phyloP scores from a whole-genome alignment of 768 basidiomycete genomes.

The Leucosporidium scottii region DNA sequence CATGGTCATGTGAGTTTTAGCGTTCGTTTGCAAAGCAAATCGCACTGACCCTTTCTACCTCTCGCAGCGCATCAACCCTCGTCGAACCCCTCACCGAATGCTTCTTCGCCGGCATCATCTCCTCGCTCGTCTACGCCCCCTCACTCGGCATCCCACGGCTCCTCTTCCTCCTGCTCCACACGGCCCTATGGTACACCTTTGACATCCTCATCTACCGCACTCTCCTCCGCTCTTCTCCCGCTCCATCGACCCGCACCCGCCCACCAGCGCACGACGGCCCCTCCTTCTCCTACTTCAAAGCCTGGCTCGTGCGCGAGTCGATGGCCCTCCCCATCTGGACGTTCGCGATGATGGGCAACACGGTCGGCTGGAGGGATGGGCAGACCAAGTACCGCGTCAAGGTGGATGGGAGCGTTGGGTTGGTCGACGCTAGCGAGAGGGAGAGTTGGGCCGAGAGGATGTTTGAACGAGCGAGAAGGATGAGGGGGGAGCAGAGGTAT shows the following conservation, averaged over 20 bases:
- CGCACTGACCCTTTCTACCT: too few species aligned
- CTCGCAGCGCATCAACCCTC: constrained; percentile 66
- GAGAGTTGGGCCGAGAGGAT: constrained; percentile 18
- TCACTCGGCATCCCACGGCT: constrained; percentile 47
- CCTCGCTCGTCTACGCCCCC: constrained; percentile 52
- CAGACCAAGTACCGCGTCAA: constrained; percentile 50
- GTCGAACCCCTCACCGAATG: constrained; percentile 90
- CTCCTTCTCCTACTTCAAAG: constrained; percentile 53
- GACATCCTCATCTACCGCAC: constrained; percentile 78
- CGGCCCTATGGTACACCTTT: constrained; percentile 59
- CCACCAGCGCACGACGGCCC: constrained; percentile 32
- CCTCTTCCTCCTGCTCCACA: constrained; percentile 51
- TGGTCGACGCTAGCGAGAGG: constrained; percentile 4
- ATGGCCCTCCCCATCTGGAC: constrained; percentile 83
- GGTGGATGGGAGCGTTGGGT: constrained; percentile 23
- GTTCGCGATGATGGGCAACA: constrained; percentile 69
- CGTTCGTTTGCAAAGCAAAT: too few species aligned
- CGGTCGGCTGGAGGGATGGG: constrained; percentile 77
- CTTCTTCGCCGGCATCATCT: constrained; percentile 61
- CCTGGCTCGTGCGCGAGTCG: constrained; percentile 73
- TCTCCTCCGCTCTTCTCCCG: constrained; percentile 47
- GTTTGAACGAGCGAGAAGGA: constrained; percentile 8
- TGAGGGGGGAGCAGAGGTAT: constrained; percentile 12
- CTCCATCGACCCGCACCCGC: constrained; percentile 6
- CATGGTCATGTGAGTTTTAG: constrained; percentile 60